phyloP scores from a whole-genome alignment of 225 moss, liverwort and hornwort species.

The Polytrichum formosum region DNA sequence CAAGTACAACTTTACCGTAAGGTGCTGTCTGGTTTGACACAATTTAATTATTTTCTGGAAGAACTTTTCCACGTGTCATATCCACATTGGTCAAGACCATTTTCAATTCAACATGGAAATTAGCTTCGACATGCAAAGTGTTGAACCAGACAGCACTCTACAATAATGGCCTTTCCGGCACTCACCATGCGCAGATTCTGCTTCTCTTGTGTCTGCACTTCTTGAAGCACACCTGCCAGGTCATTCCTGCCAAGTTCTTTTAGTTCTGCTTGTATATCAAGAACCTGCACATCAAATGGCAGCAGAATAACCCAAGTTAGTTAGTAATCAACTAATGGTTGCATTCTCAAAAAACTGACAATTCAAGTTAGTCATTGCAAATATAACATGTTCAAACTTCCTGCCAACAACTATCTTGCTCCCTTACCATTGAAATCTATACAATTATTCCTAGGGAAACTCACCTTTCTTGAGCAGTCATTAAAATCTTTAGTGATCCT shows the following conservation, averaged over 20 bases:
- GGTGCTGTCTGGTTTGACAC: no score
- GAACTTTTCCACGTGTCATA: no score
- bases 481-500: slow-evolving; percentile 68
- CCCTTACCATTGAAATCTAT: neutral
- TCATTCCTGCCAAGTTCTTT: slow-evolving; percentile 59
- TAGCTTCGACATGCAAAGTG: no score
- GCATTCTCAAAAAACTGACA: slow-evolving; percentile 2
- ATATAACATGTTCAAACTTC: neutral
- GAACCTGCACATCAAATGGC: slow-evolving; percentile 38
- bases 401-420: neutral
- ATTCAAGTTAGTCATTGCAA: no score
- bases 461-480: slow-evolving; percentile 75
- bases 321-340: neutral
- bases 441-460: neutral
- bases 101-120: no score
- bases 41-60: no score
- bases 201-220: slow-evolving; percentile 74
- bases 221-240: slow-evolving; percentile 68
- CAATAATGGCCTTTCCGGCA: neutral
- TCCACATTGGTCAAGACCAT: no score
- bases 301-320: neutral
- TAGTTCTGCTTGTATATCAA: slow-evolving; percentile 58
- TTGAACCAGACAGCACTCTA: no score
- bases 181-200: slow-evolving; percentile 80
- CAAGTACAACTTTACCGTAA: no score